Evolutionary conservation across 345 rosid genomes (phyloP), one percentile per base, ranked within the genome.

Genomic region (Capsella bursapastoris): DNA sequence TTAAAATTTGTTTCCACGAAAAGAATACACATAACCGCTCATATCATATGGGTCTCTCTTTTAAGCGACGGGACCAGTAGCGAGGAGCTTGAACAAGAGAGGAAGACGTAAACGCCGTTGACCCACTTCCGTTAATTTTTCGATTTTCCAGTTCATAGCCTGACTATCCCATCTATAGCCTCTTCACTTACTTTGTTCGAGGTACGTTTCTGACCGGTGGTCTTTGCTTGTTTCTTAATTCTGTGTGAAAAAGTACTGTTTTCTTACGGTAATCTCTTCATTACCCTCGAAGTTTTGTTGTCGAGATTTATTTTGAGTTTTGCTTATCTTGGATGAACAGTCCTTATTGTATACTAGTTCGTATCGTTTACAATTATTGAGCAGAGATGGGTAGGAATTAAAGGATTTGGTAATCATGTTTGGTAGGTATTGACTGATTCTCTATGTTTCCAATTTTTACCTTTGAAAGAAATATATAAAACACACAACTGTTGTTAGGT

Each of bases 361-460:
- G 38, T 27, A 38, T 38, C 15, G 55, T 72, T 73, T 73, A 38
- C 5, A 41, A 34, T 44, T 6, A 53, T 53, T 53, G 34, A 53
- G 47, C 44, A 29, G 53, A 49, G 49, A 27, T 51, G 40, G 61
- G 31, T 40, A 38, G 14, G 52, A 55, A 14, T 32, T 55, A 4
- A 6, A 63, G 57, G 50, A 53, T 73, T 73, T 55, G 48, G 70
- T 73, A 52, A n/a, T 56, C 31, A 45, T 8, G 58, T 55, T 64
- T n/a, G 70, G 70, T 64, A 16, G 49, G 2, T 15, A 6, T 65
- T 56, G 71, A 64, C 65, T 64, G 50, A 27, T 64, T 40, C 41
- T 73, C 65, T 25, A 73, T 1, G 6, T 14, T 61, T 50, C 31
- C 16, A n/a, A 35, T 37, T 28, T 28, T 48, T 48, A 50, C 59